A percentile compares a stretch with the other conserved stretches of the same genome.
Evolutionary conservation across 805 yeast genomes (phyloP).

Genomic region (Vanderwaltozyma yarrowii): DNA sequence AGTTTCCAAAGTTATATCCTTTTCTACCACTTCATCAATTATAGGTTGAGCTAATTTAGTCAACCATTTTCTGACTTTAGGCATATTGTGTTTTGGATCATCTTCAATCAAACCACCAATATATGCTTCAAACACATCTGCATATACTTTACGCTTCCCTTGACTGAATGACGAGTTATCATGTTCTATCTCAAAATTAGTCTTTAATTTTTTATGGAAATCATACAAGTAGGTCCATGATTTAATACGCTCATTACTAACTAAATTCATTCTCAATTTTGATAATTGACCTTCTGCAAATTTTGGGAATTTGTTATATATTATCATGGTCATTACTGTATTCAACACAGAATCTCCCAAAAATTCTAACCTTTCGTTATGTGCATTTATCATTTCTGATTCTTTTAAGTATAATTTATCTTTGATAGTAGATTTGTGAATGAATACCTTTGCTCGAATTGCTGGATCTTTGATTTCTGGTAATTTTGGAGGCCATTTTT

Average conservation of each 20-base stretch:
- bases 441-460: constrained; percentile 61
- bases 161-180: constrained; percentile 27
- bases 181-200: constrained; percentile 33
- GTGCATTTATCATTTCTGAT: constrained; percentile 47
- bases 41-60: constrained; percentile 40
- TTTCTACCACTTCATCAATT: constrained; percentile 18
- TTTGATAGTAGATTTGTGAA: constrained; percentile 66
- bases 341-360: constrained; percentile 82
- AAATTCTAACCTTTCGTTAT: constrained; percentile 84
- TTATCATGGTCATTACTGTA: constrained; percentile 55
- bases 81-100: constrained; percentile 33
- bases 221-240: constrained; percentile 64
- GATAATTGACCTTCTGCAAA: constrained; percentile 78
- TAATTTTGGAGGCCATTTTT: constrained; percentile 50
- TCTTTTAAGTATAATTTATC: constrained; percentile 46
- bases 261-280: constrained; percentile 53
- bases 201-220: constrained; percentile 46
- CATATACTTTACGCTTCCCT: constrained; percentile 61
- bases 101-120: constrained; percentile 74
- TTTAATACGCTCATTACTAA: constrained; percentile 61
- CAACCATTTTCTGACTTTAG: constrained; percentile 49
- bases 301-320: constrained; percentile 55
- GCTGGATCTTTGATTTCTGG: constrained; percentile 55
- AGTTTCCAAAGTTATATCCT: constrained; percentile 21
- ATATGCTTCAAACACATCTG: constrained; percentile 92